Evolutionary conservation across 1,284 basidiomycete genomes (phyloP).

Genomic region (Abortiporus biennis): DNA sequence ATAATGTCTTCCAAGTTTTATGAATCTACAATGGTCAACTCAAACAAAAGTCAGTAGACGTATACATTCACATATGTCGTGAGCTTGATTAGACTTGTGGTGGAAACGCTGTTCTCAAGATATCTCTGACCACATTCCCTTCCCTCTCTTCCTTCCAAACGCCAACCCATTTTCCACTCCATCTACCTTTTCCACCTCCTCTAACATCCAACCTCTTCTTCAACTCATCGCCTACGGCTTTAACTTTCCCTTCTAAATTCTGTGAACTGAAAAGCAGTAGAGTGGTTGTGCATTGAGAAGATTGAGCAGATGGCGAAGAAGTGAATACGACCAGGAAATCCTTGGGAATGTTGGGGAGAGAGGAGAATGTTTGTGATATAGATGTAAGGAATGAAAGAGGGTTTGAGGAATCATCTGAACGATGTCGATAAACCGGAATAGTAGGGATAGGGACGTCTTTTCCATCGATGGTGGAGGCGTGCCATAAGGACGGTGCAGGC

Average conservation of each 20-base stretch:
- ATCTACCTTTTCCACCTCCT: slow-evolving; percentile 62
- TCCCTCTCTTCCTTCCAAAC: slow-evolving; percentile 31
- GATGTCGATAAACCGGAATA: slow-evolving; percentile 41
- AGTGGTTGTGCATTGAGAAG: slow-evolving; percentile 40
- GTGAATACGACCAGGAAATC: slow-evolving; percentile 52
- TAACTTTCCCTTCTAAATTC: slow-evolving; percentile 53
- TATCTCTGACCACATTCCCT: slow-evolving; percentile 32
- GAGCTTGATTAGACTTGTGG: too few relatives aligned
- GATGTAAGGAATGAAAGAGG: slow-evolving; percentile 56
- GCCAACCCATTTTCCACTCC: slow-evolving; percentile 61
- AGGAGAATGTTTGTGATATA: slow-evolving; percentile 44
- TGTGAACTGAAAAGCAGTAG: slow-evolving; percentile 58
- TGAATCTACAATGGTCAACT: too few relatives aligned
- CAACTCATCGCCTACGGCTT: slow-evolving; percentile 50
- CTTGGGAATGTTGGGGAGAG: slow-evolving; percentile 17
- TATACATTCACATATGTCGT: too few relatives aligned
- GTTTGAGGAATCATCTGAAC: slow-evolving; percentile 57
- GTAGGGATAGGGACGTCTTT: too few relatives aligned
- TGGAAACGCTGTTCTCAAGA: too few relatives aligned
- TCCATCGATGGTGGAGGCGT: not conserved
- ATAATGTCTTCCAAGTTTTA: too few relatives aligned
- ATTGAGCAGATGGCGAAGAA: slow-evolving; percentile 55
- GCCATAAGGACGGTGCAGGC: slow-evolving; percentile 16
- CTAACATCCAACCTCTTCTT: slow-evolving; percentile 53
- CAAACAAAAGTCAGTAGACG: too few relatives aligned